These are phyloP conservation scores for Sclerotinia glacialis DNA, from an alignment of 2,329 filamentous ascomycete genomes.

Conservation along the genomic window DNA sequence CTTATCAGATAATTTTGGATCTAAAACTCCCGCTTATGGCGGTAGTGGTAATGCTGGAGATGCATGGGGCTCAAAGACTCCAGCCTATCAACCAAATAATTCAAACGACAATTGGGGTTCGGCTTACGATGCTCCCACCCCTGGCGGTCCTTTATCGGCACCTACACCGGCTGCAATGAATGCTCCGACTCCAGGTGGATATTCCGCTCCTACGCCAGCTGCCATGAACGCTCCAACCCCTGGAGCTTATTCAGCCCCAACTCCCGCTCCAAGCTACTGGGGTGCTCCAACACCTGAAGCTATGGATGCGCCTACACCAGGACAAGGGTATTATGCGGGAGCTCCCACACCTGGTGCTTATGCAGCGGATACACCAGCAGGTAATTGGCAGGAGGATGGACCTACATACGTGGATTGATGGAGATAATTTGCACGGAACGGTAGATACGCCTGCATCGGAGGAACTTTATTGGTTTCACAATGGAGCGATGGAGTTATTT, in stretches of 20 bases:
- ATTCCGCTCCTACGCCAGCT: conserved; percentile 47
- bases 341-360: conserved; percentile 39
- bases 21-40: conserved; percentile 75
- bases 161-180: conserved; percentile 61
- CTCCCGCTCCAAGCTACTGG: conserved; percentile 56
- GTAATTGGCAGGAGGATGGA: conserved; percentile 44
- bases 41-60: conserved; percentile 53
- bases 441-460: not conserved
- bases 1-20: conserved; percentile 60
- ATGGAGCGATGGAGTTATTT: conserved; percentile 14
- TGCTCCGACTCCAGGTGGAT: conserved; percentile 70
- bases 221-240: conserved; percentile 51
- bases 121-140: conserved; percentile 67
- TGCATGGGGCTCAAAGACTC: conserved; percentile 64
- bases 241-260: conserved; percentile 55
- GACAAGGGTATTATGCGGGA: conserved; percentile 36
- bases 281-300: conserved; percentile 48
- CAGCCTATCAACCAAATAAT: conserved; percentile 67
- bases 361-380: conserved; percentile 58
- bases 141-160: conserved; percentile 57
- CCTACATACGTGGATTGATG: conserved; percentile 42
- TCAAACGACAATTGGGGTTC: conserved; percentile 49
- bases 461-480: not conserved
- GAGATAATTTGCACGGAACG: conserved; percentile 10
- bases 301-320: conserved; percentile 51